Evolutionary conservation across 495 filamentous ascomycete genomes (phyloP).

Genomic region (Penicillium simplicissimum): DNA sequence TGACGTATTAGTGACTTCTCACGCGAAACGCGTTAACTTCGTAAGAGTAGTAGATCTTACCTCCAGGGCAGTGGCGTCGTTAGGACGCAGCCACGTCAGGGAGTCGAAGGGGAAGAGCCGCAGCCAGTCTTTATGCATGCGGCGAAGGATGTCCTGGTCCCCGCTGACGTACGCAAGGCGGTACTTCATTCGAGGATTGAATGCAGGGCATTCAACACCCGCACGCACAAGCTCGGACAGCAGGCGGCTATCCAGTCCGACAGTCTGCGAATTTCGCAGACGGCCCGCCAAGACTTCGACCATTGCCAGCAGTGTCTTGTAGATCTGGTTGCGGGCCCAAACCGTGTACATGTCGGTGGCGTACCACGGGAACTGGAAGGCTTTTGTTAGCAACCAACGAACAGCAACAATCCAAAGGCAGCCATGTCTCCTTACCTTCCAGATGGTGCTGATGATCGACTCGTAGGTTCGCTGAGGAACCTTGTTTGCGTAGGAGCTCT

Average conservation of each 20-base stretch:
- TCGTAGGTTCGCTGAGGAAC: slow-evolving; percentile 75
- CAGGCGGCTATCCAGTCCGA: slow-evolving; percentile 55
- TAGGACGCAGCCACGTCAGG: slow-evolving; percentile 10
- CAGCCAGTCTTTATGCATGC: slow-evolving; percentile 18
- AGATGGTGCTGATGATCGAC: slow-evolving; percentile 70
- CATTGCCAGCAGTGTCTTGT: slow-evolving; percentile 29
- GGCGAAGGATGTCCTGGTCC: slow-evolving; percentile 10
- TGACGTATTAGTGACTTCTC: background rate
- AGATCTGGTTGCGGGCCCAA: slow-evolving; percentile 59
- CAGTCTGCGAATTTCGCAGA: slow-evolving; percentile 30
- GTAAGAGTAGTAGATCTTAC: slow-evolving; percentile 2
- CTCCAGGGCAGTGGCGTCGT: background rate
- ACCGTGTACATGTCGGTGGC: slow-evolving; percentile 62
- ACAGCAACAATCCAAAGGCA: background rate
- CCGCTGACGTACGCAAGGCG: slow-evolving; percentile 27
- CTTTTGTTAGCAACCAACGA: background rate
- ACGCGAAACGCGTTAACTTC: background rate
- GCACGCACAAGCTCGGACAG: slow-evolving; percentile 58
- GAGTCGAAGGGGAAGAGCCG: slow-evolving; percentile 27
- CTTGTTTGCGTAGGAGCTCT: slow-evolving; percentile 65
- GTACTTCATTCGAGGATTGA: slow-evolving; percentile 58
- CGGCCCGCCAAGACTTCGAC: slow-evolving; percentile 46
- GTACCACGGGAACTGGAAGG: slow-evolving; percentile 66
- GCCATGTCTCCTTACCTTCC: slow-evolving; percentile 52
- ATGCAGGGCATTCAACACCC: slow-evolving; percentile 62